Base-by-base conservation (phyloP, 164 flowering plant genomes). In the Kalanchoe fedtschenkoi region DNA sequence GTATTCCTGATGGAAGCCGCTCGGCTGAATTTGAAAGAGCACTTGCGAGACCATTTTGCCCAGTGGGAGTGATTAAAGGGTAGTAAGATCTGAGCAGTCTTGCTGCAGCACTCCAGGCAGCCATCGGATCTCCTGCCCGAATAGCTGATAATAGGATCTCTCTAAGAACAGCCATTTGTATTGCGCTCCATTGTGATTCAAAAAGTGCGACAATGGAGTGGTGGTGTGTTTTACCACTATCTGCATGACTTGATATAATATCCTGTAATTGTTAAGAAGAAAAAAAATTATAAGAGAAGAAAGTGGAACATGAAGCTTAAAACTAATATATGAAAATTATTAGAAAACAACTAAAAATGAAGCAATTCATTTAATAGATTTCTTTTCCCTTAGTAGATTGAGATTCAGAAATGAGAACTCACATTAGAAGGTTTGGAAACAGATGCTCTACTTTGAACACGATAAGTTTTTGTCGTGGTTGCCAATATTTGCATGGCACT, bases 71-170 rank as follows among this genome's bases (percentile, higher is more conserved):
- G 32, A 95, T 95, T 32, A 95, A 78, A 74, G 99, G 99, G 68
- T 95, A 95, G 69, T 95, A 89, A 58, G 88, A 91, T 74, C 99
- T 80, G 65, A 95, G 84, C 33, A 95, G 74, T 51, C 97, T 87
- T 64, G 99, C 95, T 64, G 99, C 96, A 61, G 99, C 97, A 83
- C 99, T 89, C 99, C 99, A 95, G 34, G 97, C 97, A 75, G 93
- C 86, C 75, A 91, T 85, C 71, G 97, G 96, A 80, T 95, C 99
- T 65, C 99, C 96, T 22, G 97, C 97, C 74, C 96, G 91, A 34
- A 88, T 83, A 69, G 99, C 84, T 70, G 99, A 91, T 17, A 89
- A 69, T 65, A 95, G 79, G 67, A 95, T 91, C 73, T 95, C 99
- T 70, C 93, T 82, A 42, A 95, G 81, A 17, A 95, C 97, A 75